A percentile compares a stretch with the other conserved stretches of the same genome.
Evolutionary conservation across 495 filamentous ascomycete species (phyloP).

Genomic region (Neurospora africana): DNA sequence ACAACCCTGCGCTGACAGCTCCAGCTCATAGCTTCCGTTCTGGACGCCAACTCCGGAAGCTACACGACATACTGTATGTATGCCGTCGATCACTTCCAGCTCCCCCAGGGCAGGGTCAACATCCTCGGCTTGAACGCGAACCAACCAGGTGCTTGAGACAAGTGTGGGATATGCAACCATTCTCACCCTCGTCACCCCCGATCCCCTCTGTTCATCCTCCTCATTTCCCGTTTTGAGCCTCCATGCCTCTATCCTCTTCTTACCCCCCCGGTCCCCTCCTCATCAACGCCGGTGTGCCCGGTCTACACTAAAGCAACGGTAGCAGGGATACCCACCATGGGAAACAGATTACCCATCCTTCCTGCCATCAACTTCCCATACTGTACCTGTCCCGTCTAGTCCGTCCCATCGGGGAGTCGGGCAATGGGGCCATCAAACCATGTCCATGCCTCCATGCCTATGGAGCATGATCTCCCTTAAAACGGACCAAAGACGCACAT

Average conservation of each 20-base stretch:
- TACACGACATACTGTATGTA: neutral
- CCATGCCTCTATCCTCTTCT: neutral
- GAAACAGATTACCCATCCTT: neutral
- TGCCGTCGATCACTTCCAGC: neutral
- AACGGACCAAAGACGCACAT: neutral
- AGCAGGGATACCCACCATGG: neutral
- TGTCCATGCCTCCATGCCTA: neutral
- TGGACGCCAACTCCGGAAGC: neutral
- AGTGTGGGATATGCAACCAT: neutral
- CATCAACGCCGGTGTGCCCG: neutral
- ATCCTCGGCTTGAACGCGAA: neutral
- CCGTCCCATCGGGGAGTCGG: neutral
- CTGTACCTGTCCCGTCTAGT: neutral
- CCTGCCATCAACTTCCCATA: neutral
- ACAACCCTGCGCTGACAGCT: neutral
- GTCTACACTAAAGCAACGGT: neutral
- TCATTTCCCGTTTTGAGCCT: neutral
- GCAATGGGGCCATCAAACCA: neutral
- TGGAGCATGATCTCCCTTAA: neutral
- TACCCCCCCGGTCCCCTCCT: neutral
- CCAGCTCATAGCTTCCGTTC: neutral
- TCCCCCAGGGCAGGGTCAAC: neutral
- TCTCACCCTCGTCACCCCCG: neutral
- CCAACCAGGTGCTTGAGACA: neutral
- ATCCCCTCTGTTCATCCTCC: neutral